phyloP scores from a whole-genome alignment of 2,329 filamentous ascomycete genomes.

The Colletotrichum viniferum region DNA sequence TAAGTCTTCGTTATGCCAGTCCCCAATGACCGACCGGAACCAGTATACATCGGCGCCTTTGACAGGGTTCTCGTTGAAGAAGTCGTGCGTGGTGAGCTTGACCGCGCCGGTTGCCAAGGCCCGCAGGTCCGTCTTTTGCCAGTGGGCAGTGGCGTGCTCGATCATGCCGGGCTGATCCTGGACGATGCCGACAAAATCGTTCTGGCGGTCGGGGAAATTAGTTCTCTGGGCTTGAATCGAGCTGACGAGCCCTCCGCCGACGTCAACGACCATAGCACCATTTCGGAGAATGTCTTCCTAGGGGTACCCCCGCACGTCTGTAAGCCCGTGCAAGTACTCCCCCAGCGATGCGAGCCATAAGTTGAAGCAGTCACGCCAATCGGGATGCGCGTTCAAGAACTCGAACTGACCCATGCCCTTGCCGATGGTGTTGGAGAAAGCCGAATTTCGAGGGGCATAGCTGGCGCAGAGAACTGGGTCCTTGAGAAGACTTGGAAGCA shows the following conservation, averaged over 20 bases:
- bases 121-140: slow-evolving; percentile 3
- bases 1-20: slow-evolving; percentile 11
- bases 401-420: slow-evolving; percentile 14
- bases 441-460: slow-evolving; percentile 2
- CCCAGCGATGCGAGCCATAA: not conserved
- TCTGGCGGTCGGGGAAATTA: not conserved
- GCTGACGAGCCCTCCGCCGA: slow-evolving; percentile 14
- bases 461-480: slow-evolving; percentile 7
- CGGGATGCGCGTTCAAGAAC: slow-evolving; percentile 6
- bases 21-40: slow-evolving; percentile 12
- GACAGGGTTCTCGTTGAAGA: slow-evolving; percentile 61
- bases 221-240: slow-evolving; percentile 2
- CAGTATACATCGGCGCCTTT: slow-evolving; percentile 50
- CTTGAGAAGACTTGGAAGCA: not conserved
- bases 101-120: slow-evolving; percentile 26
- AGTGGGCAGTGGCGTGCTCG: not conserved
- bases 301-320: slow-evolving; percentile 11
- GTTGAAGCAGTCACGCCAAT: slow-evolving; percentile 12
- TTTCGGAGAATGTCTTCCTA: not conserved
- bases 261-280: slow-evolving; percentile 5
- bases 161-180: slow-evolving; percentile 18
- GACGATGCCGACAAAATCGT: slow-evolving; percentile 4
- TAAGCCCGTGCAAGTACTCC: slow-evolving; percentile 6
- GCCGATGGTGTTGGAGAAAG: slow-evolving; percentile 5
- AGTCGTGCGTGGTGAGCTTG: slow-evolving; percentile 55